These are phyloP conservation scores for Colletotrichum neosansevieriae DNA, from an alignment of 2,329 filamentous ascomycete genomes.

Conservation along the genomic window DNA sequence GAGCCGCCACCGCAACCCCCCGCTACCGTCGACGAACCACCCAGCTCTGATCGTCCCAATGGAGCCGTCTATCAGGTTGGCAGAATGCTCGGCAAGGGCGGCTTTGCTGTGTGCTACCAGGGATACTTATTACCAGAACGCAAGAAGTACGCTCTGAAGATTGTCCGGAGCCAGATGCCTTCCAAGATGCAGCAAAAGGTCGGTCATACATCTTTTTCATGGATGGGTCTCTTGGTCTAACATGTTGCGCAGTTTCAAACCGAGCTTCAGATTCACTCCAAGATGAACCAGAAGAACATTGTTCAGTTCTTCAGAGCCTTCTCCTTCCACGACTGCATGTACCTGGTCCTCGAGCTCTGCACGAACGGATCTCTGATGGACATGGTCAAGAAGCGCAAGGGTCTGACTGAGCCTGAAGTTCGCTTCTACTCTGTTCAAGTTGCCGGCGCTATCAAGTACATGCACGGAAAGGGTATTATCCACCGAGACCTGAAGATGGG, in stretches of 20 bases:
- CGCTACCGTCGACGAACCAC: slow-evolving; percentile 68
- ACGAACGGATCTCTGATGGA: slow-evolving; percentile 97
- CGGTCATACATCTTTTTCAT: slow-evolving; percentile 28
- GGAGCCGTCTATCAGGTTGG: slow-evolving; percentile 81
- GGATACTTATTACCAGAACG: slow-evolving; percentile 75
- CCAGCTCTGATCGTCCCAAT: slow-evolving; percentile 76
- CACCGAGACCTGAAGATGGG: slow-evolving; percentile 98
- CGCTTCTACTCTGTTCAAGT: slow-evolving; percentile 95
- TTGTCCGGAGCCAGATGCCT: slow-evolving; percentile 86
- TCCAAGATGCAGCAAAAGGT: slow-evolving; percentile 89
- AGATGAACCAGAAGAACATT: slow-evolving; percentile 95
- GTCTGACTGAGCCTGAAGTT: slow-evolving; percentile 92
- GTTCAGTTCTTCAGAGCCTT: slow-evolving; percentile 97
- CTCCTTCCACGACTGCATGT: slow-evolving; percentile 88
- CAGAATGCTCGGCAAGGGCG: slow-evolving; percentile 81
- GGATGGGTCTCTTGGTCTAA: slow-evolving; percentile 13
- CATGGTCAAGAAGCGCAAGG: slow-evolving; percentile 93
- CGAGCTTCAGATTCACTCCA: slow-evolving; percentile 97
- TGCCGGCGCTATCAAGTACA: slow-evolving; percentile 96
- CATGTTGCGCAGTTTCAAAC: slow-evolving; percentile 69
- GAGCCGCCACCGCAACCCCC: slow-evolving; percentile 76
- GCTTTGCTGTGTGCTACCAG: slow-evolving; percentile 85
- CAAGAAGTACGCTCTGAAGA: slow-evolving; percentile 81
- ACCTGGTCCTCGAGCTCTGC: slow-evolving; percentile 93
- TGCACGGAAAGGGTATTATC: slow-evolving; percentile 95